Conservation (phyloP, 1,284 basidiomycete species). For the Boletus semigastroideus region DNA sequence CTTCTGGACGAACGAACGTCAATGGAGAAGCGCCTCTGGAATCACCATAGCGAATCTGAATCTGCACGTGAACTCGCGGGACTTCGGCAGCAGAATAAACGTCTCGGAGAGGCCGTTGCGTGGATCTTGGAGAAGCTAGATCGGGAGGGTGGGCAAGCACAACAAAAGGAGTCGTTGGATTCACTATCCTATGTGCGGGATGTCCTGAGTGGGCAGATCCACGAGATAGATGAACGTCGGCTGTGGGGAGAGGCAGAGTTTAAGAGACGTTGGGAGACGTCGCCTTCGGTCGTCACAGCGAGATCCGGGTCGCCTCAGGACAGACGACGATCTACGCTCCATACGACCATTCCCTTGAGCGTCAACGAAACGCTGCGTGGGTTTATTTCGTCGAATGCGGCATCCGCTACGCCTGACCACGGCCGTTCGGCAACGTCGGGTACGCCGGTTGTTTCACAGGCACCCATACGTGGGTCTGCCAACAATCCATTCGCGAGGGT, state of each 20-base stretch:
- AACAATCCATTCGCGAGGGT: slow-evolving; percentile 30
- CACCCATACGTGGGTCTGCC: slow-evolving; percentile 31
- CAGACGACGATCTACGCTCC: slow-evolving; percentile 15
- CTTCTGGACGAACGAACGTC: slow-evolving; percentile 56
- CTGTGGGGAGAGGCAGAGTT: slow-evolving; percentile 57
- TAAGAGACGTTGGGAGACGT: slow-evolving; percentile 31
- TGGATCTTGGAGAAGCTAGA: slow-evolving; percentile 73
- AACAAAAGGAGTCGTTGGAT: slow-evolving; percentile 68
- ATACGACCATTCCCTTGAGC: slow-evolving; percentile 11
- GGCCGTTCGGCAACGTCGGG: slow-evolving; percentile 52
- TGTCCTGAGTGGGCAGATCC: slow-evolving; percentile 55
- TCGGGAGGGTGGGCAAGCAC: slow-evolving; percentile 38
- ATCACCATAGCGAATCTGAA: slow-evolving; percentile 62
- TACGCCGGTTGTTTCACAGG: slow-evolving; percentile 31
- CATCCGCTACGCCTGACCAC: slow-evolving; percentile 49
- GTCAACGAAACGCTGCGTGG: slow-evolving; percentile 28
- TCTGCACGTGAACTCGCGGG: slow-evolving; percentile 61
- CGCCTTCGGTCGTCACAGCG: slow-evolving; percentile 1
- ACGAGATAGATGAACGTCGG: slow-evolving; percentile 60
- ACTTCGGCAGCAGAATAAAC: slow-evolving; percentile 53
- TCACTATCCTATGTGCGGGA: slow-evolving; percentile 73
- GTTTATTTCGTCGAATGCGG: slow-evolving; percentile 17
- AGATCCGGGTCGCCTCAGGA: slow-evolving; percentile 16
- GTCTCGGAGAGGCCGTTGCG: slow-evolving; percentile 62
- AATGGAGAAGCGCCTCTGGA: slow-evolving; percentile 61